phyloP scores from a whole-genome alignment of 148 eudicot genomes.

The Rhododendron mucronatum region DNA sequence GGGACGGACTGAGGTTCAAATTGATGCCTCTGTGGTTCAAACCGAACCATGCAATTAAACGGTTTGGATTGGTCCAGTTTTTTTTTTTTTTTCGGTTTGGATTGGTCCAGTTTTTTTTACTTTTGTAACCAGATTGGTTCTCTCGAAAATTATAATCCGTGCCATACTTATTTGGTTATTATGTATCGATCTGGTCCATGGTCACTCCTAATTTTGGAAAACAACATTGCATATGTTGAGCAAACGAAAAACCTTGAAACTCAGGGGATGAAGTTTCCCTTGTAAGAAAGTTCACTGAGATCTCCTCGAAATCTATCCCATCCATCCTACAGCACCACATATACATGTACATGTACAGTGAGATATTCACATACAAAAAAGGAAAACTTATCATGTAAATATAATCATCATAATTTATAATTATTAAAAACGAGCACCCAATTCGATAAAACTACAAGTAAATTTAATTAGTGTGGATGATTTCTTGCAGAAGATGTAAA shows the following conservation, averaged over 20 bases:
- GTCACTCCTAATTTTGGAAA: background rate
- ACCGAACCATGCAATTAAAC: too few species aligned
- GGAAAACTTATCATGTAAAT: background rate
- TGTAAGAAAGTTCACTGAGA: constrained; percentile 39
- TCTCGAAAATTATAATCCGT: too few species aligned
- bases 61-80: too few species aligned
- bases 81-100: too few species aligned
- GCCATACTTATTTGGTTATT: too few species aligned
- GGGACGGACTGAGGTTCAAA: too few species aligned
- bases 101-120: too few species aligned
- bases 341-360: background rate
- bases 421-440: too few species aligned
- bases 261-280: constrained; percentile 45
- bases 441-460: too few species aligned
- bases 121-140: too few species aligned
- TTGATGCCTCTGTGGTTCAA: too few species aligned
- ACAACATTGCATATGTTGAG: background rate
- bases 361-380: background rate
- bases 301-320: constrained; percentile 67
- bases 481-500: constrained; percentile 75
- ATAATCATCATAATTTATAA: background rate
- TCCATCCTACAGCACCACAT: constrained; percentile 37
- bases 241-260: constrained; percentile 38
- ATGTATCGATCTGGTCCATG: background rate
- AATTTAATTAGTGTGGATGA: background rate